Percentiles rank a stretch among this genome's conserved stretches.
phyloP scores from a whole-genome alignment of 1,139 yeast genomes.

The Zygosaccharomyces sapae region DNA sequence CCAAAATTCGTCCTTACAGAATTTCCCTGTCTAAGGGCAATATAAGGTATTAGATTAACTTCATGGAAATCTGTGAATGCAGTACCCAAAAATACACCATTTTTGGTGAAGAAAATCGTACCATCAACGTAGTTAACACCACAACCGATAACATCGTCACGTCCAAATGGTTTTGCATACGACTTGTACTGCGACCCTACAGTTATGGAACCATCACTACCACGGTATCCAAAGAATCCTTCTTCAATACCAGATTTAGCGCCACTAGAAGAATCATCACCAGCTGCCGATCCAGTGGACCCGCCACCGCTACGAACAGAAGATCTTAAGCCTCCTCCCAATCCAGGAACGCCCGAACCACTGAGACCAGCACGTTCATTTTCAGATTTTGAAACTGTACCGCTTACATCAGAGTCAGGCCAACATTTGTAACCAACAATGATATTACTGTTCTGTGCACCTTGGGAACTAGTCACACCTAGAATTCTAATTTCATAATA shows the following conservation, averaged over 20 bases:
- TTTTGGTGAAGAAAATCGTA: constrained; percentile 71
- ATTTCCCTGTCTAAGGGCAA: constrained; percentile 49
- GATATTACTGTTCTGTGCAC: constrained; percentile 40
- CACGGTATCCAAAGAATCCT: constrained; percentile 55
- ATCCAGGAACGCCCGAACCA: constrained; percentile 9
- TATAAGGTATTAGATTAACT: constrained; percentile 43
- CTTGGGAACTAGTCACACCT: constrained; percentile 37
- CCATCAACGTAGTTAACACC: constrained; percentile 69
- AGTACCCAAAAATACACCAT: constrained; percentile 61
- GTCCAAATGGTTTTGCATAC: constrained; percentile 47
- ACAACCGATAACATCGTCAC: constrained; percentile 72
- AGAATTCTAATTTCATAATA: constrained; percentile 52
- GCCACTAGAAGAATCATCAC: constrained; percentile 35
- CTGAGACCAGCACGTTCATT: constrained; percentile 8
- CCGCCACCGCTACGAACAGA: constrained; percentile 15
- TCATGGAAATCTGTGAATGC: constrained; percentile 47
- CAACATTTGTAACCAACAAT: constrained; percentile 41
- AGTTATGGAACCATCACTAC: constrained; percentile 50
- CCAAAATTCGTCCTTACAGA: constrained; percentile 71
- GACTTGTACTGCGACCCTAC: constrained; percentile 38
- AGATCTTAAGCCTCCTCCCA: constrained; percentile 17
- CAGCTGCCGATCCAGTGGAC: constrained; percentile 15
- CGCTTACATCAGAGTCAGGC: constrained; percentile 12
- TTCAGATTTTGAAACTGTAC: constrained; percentile 8
- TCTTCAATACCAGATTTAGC: constrained; percentile 42